phyloP scores from a whole-genome alignment of 2,329 filamentous ascomycete genomes.

The Monosporascus sp. region DNA sequence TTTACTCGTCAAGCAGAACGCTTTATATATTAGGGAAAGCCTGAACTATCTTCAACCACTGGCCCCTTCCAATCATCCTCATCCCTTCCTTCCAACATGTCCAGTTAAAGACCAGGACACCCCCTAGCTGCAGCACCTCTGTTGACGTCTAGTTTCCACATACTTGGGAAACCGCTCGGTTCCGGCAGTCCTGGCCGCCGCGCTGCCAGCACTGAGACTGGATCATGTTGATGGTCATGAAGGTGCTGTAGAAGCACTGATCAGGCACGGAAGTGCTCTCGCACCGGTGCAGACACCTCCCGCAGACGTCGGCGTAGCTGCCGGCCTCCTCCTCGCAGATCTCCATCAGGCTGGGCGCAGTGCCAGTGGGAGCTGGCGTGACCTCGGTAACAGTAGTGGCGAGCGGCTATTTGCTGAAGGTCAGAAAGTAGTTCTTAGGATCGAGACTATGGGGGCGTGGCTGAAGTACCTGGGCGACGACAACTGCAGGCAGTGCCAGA shows the following conservation, averaged over 20 bases:
- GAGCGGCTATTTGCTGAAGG: conserved; percentile 1
- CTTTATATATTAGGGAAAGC: too few species aligned
- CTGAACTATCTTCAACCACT: too few species aligned
- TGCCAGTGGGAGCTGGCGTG: conserved; percentile 2
- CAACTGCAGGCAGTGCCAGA: conserved; percentile 9
- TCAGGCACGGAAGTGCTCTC: conserved; percentile 2
- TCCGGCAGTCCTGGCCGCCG: conserved; percentile 12
- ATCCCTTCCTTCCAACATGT: too few species aligned
- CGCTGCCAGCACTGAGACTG: conserved; percentile 13
- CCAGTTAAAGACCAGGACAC: too few species aligned
- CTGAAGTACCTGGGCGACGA: conserved; percentile 12
- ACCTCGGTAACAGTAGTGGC: neutral
- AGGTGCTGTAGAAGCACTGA: conserved; percentile 13
- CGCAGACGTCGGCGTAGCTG: conserved; percentile 9
- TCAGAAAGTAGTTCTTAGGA: neutral
- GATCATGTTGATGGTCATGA: conserved; percentile 12
- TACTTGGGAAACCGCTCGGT: conserved; percentile 6
- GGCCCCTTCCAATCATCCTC: too few species aligned
- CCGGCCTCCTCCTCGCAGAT: conserved; percentile 12
- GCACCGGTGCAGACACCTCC: conserved; percentile 12
- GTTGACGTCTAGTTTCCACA: conserved; percentile 4
- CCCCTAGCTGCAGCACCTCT: too few species aligned
- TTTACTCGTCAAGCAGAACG: too few species aligned
- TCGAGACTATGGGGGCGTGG: neutral
- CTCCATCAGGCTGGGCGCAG: conserved; percentile 8